These are phyloP conservation scores for Abrus pulchellus DNA, from an alignment of 306 rosid genomes.

Conservation along the genomic window DNA sequence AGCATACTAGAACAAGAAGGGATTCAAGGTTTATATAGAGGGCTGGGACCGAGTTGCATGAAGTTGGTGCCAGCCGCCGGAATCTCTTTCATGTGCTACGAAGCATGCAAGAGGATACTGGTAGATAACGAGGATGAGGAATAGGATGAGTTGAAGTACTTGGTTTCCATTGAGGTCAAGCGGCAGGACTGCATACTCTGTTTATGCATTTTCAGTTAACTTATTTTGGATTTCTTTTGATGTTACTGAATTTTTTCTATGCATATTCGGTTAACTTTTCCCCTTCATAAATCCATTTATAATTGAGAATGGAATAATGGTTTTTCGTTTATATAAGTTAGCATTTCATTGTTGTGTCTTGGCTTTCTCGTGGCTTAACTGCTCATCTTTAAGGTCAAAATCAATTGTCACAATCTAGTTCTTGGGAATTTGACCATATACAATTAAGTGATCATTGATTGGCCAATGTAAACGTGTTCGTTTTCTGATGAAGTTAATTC, in stretches of 20 bases:
- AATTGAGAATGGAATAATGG: slow-evolving; percentile 40
- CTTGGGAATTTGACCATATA: slow-evolving; percentile 13
- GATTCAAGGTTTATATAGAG: slow-evolving; percentile 78
- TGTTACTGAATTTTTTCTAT: slow-evolving; percentile 23
- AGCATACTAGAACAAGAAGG: slow-evolving; percentile 90
- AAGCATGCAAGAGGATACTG: slow-evolving; percentile 91
- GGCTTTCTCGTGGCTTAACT: slow-evolving; percentile 8
- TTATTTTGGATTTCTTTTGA: slow-evolving; percentile 39
- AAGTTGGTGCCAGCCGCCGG: slow-evolving; percentile 97
- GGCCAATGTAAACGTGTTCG: not conserved
- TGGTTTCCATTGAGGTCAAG: slow-evolving; percentile 24
- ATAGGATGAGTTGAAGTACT: slow-evolving; percentile 39
- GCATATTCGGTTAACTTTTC: slow-evolving; percentile 27
- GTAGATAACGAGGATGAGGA: slow-evolving; percentile 70
- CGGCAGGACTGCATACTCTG: slow-evolving; percentile 23
- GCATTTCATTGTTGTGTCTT: slow-evolving; percentile 10
- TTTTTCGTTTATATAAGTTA: slow-evolving; percentile 11
- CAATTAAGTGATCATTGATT: not conserved
- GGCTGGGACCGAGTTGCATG: slow-evolving; percentile 96
- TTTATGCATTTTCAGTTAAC: slow-evolving; percentile 24
- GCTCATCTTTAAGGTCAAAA: slow-evolving; percentile 12
- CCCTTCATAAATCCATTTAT: slow-evolving; percentile 15
- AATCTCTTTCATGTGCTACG: slow-evolving; percentile 97
- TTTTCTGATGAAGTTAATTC: slow-evolving; percentile 1
- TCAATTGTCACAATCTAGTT: not conserved